Evolutionary conservation across 495 filamentous ascomycete species (phyloP).

Genomic region (Cudoniella acicularis): DNA sequence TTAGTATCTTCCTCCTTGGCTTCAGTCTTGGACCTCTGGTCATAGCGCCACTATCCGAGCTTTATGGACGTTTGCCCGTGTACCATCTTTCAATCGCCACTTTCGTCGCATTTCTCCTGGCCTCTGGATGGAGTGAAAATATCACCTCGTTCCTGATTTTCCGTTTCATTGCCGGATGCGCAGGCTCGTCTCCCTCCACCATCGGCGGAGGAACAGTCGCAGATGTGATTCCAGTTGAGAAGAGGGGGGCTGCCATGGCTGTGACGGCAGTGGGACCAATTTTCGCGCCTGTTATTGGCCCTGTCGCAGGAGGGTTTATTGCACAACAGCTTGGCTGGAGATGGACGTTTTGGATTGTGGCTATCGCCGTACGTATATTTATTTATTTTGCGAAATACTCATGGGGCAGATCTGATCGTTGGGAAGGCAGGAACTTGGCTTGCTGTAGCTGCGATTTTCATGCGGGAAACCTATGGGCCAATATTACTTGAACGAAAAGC

Average conservation of each 20-base stretch:
- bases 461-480: slow-evolving; percentile 1
- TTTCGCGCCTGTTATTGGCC: slow-evolving; percentile 51
- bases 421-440: not conserved
- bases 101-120: slow-evolving; percentile 42
- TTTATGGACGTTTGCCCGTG: slow-evolving; percentile 49
- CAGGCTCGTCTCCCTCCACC: slow-evolving; percentile 46
- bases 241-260: slow-evolving; percentile 47
- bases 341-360: slow-evolving; percentile 56
- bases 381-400: slow-evolving; percentile 36
- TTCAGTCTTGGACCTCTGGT: slow-evolving; percentile 48
- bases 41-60: slow-evolving; percentile 45
- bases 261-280: slow-evolving; percentile 34
- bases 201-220: slow-evolving; percentile 51
- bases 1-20: slow-evolving; percentile 53
- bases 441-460: slow-evolving; percentile 1
- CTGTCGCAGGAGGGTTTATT: slow-evolving; percentile 59
- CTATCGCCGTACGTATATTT: not conserved
- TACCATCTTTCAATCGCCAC: slow-evolving; percentile 47
- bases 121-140: slow-evolving; percentile 37
- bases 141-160: slow-evolving; percentile 44
- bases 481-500: not conserved
- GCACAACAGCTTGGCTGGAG: slow-evolving; percentile 61
- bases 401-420: slow-evolving; percentile 29
- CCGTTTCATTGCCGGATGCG: slow-evolving; percentile 51
- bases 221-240: slow-evolving; percentile 43